A percentile compares a stretch with the other conserved stretches of the same genome.
phyloP scores from a whole-genome alignment of 306 rosid species.

The Luffa aegyptiaca region DNA sequence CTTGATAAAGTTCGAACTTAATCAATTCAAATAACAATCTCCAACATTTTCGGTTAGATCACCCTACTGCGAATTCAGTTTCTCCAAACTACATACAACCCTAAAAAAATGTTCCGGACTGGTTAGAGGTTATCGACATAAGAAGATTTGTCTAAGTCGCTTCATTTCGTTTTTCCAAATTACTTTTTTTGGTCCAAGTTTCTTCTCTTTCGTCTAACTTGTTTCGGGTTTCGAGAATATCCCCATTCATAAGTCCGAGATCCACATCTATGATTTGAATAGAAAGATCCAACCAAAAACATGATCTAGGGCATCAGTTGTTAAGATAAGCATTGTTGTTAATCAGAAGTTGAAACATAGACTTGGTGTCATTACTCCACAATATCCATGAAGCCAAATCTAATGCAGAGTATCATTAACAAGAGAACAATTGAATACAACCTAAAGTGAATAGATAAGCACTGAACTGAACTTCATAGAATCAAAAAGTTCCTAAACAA shows the following conservation, averaged over 20 bases:
- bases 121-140: no score
- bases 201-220: neutral
- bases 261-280: neutral
- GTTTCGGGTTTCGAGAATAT: neutral
- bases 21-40: neutral
- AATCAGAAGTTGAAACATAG: neutral
- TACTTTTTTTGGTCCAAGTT: neutral
- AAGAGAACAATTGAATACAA: neutral
- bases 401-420: neutral
- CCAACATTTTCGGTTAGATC: neutral
- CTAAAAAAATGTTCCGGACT: no score
- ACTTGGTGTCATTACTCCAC: neutral
- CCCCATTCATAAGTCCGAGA: neutral
- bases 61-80: neutral
- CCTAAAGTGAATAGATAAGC: neutral
- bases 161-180: neutral
- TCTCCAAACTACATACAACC: no score
- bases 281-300: neutral
- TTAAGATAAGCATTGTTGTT: neutral
- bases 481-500: slow-evolving; percentile 1
- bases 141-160: neutral
- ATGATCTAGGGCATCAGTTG: neutral
- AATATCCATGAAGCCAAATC: neutral
- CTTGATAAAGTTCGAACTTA: neutral
- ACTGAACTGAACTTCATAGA: neutral